Evolutionary conservation across 495 filamentous ascomycete species (phyloP).

Genomic region (Chaetomium fimeti): DNA sequence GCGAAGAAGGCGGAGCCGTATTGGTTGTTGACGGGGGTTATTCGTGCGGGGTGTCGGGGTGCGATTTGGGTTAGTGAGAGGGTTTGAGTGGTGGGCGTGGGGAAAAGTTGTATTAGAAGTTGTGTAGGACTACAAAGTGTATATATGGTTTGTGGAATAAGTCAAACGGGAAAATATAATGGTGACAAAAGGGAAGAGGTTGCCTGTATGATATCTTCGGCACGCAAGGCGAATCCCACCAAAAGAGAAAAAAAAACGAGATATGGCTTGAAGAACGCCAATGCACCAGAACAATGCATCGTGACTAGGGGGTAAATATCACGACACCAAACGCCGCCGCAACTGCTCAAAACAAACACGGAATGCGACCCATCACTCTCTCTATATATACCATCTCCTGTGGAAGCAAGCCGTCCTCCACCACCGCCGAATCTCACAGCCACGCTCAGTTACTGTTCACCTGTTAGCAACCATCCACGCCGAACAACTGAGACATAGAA

Average conservation of each 20-base stretch:
- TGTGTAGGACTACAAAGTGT: slow-evolving; percentile 14
- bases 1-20: slow-evolving; percentile 84
- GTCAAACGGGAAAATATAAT: neutral
- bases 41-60: slow-evolving; percentile 79
- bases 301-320: neutral
- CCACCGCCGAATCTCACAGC: neutral
- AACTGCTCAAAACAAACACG: neutral
- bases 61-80: slow-evolving; percentile 93
- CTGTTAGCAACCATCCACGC: neutral
- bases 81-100: slow-evolving; percentile 40
- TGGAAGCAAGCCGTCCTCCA: neutral
- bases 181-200: neutral
- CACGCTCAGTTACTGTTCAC: slow-evolving; percentile 13
- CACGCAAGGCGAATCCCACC: neutral
- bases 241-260: neutral
- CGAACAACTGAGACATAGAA: neutral
- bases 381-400: no score
- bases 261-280: neutral
- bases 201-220: slow-evolving; percentile 1
- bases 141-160: slow-evolving; percentile 7
- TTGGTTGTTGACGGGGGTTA: slow-evolving; percentile 82
- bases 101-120: neutral
- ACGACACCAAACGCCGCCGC: neutral
- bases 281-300: slow-evolving; percentile 3
- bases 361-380: neutral